These are phyloP conservation scores for Trichoderma atrobrunneum DNA, from an alignment of 2,329 filamentous ascomycete genomes.

Conservation along the genomic window DNA sequence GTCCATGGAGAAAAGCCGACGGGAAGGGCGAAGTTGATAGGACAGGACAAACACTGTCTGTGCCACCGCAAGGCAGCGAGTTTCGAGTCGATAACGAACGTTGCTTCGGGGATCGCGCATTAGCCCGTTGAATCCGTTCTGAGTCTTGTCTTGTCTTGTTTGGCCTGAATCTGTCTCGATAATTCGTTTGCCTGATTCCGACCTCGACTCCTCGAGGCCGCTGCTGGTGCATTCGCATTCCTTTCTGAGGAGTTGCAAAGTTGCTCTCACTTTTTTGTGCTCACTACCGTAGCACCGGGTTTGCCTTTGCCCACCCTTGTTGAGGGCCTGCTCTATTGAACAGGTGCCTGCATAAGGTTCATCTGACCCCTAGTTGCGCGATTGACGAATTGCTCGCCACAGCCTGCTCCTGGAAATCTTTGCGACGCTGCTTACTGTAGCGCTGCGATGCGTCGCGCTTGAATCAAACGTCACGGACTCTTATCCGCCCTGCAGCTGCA, in stretches of 20 bases:
- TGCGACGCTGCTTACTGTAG: neutral
- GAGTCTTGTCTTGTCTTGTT: neutral
- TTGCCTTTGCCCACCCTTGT: neutral
- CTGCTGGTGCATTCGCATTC: neutral
- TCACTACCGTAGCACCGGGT: neutral
- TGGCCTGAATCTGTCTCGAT: neutral
- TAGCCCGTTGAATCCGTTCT: neutral
- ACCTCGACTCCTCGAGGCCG: neutral
- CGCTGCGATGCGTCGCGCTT: conserved; percentile 14
- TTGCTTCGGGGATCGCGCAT: neutral
- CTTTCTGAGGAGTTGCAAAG: neutral
- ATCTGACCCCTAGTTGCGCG: neutral
- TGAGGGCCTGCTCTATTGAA: neutral
- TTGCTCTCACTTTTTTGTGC: neutral
- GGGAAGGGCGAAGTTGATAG: neutral
- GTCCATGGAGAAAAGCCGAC: neutral
- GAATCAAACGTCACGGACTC: conserved; percentile 6
- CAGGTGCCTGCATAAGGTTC: conserved; percentile 8
- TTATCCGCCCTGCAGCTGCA: conserved; percentile 15
- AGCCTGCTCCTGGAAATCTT: neutral
- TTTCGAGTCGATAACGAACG: conserved; percentile 10
- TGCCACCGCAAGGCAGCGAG: conserved; percentile 16
- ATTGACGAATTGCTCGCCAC: neutral
- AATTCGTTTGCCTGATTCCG: neutral
- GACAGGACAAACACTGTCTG: neutral